Base-by-base conservation (phyloP, 441 rosid genomes). In the Aleurites moluccanus region DNA sequence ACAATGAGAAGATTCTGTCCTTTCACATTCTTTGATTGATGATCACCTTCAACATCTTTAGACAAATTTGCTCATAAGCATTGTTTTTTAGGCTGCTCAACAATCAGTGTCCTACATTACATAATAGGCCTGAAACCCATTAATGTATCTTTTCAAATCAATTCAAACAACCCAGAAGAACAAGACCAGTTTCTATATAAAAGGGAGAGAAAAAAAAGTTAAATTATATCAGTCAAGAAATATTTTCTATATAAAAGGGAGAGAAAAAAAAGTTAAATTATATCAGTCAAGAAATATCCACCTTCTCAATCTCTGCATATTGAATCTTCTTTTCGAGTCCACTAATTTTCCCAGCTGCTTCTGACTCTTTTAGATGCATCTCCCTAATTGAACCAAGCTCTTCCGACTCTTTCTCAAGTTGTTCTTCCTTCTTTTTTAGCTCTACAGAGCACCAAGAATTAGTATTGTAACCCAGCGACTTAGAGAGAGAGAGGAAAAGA, bases 221-320 rank as follows among this genome's bases (percentile, higher is more conserved):
- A 30, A 38, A 65, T 28, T 16, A 14, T 50, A 23, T 30, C 7
- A 6, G 25, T 27, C 70, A 70, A 25, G 56, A 66, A 40, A n/a
- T n/a, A n/a, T n/a, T 0, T 33, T 62, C 47, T 52, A 14, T 14
- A 30, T 16, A 60, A 2, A 61, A 44, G 47, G 11, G 47, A 11
- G 47, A 64, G 35, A 55, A 20, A 15, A 69, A 73, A 13, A 30
- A 23, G 33, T 4, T 68, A 30, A 38, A 65, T 28, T 16, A 14
- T 50, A 23, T 30, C 7, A 6, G 25, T 27, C 70, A 70, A 25
- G 56, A 66, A 50, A 70, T 15, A 30, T 5, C 79, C 80, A 91
- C 99, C 98, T 90, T 90, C 88, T 96, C 99, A 79, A 96, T 96
- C 45, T 91, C 96, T 55, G 97, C 98, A 86, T 96, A 96, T 83